These are phyloP conservation scores for Cryomyces minteri DNA, from an alignment of 495 filamentous ascomycete species.

Conservation along the genomic window DNA sequence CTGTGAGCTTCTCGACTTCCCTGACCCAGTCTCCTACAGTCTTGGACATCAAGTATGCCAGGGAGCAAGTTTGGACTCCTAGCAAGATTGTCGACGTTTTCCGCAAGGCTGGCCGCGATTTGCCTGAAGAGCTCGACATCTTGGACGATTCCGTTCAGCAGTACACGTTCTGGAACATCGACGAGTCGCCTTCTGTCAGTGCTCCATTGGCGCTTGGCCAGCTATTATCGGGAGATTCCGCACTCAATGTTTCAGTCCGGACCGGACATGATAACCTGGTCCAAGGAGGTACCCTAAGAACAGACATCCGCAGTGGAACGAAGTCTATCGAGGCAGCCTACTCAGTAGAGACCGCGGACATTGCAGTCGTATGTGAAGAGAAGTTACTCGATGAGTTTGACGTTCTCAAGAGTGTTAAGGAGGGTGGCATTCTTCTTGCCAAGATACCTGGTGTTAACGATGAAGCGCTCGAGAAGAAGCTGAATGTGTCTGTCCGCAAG, in stretches of 20 bases:
- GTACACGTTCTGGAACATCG: constrained; percentile 88
- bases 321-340: constrained; percentile 74
- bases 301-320: constrained; percentile 69
- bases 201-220: constrained; percentile 50
- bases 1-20: constrained; percentile 50
- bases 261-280: constrained; percentile 68
- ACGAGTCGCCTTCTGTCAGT: constrained; percentile 45
- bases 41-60: constrained; percentile 75
- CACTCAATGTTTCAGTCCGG: constrained; percentile 58
- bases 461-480: constrained; percentile 79
- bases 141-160: constrained; percentile 38
- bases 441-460: constrained; percentile 61
- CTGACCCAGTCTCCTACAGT: constrained; percentile 41
- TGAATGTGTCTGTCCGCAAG: constrained; percentile 47
- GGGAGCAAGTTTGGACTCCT: constrained; percentile 67
- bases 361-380: constrained; percentile 58
- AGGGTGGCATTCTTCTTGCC: constrained; percentile 52
- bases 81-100: constrained; percentile 52
- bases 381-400: constrained; percentile 62
- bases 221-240: constrained; percentile 53
- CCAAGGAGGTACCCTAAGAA: constrained; percentile 67
- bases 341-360: constrained; percentile 56
- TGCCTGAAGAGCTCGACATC: constrained; percentile 22
- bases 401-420: constrained; percentile 49
- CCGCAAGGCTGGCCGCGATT: constrained; percentile 29